Evolutionary conservation across 768 basidiomycete genomes (phyloP).

Genomic region (Kwoniella sp.): DNA sequence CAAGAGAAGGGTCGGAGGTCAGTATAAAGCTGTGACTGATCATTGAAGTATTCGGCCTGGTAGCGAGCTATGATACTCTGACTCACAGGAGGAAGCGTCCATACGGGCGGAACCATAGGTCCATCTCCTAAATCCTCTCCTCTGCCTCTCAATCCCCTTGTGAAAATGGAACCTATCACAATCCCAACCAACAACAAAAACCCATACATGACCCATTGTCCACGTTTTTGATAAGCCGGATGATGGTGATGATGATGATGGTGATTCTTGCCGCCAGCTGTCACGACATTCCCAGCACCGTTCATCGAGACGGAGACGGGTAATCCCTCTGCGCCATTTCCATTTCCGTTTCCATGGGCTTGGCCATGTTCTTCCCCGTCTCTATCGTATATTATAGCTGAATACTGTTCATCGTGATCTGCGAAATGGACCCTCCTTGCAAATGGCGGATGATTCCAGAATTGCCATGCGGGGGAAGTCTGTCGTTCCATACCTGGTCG

Average conservation of each 20-base stretch:
- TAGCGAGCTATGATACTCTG: too few relatives aligned
- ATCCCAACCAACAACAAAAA: constrained; percentile 15
- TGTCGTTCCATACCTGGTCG: constrained; percentile 9
- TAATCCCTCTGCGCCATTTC: constrained; percentile 5
- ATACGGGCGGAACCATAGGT: constrained; percentile 48
- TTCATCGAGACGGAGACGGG: constrained; percentile 12
- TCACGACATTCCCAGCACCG: constrained; percentile 1
- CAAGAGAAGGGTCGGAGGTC: too few relatives aligned
- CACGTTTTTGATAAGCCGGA: constrained; percentile 10
- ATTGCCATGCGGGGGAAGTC: constrained; percentile 20
- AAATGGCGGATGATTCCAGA: constrained; percentile 25
- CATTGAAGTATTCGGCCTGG: too few relatives aligned
- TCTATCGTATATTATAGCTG: constrained; percentile 11
- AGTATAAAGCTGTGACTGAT: too few relatives aligned
- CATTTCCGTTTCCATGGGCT: neutral
- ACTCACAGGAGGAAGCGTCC: constrained; percentile 43
- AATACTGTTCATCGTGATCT: constrained; percentile 17
- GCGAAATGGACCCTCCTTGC: constrained; percentile 11
- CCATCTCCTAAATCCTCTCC: constrained; percentile 19
- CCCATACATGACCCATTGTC: constrained; percentile 17
- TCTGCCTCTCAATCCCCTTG: constrained; percentile 11
- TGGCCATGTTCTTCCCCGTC: constrained; percentile 2
- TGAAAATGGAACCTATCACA: constrained; percentile 16
- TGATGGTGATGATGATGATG: constrained; percentile 18
- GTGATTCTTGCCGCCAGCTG: neutral